These are phyloP conservation scores for Trichoderma sp. DNA, from an alignment of 2,329 filamentous ascomycete species.

Conservation along the genomic window DNA sequence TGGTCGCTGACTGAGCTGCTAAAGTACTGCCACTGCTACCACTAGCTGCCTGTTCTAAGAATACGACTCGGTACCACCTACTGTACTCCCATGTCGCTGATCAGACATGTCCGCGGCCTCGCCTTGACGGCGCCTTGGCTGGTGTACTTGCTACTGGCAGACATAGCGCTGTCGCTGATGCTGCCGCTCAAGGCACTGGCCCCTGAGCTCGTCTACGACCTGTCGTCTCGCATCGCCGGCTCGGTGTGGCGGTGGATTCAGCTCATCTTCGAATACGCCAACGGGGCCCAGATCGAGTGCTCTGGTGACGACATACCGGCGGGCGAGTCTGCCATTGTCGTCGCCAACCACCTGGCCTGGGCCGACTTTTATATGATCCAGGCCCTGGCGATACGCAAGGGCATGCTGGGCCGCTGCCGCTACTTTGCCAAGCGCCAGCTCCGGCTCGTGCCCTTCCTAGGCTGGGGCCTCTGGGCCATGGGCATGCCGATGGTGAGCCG, in stretches of 20 bases:
- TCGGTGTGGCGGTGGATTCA: conserved; percentile 61
- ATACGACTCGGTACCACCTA: conserved; percentile 11
- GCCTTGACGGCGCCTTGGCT: conserved; percentile 54
- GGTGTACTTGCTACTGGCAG: conserved; percentile 52
- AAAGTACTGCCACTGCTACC: neutral
- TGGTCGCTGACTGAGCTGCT: neutral
- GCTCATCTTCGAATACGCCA: conserved; percentile 55
- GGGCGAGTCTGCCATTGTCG: conserved; percentile 61
- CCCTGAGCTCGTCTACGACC: conserved; percentile 54
- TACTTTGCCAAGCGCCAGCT: conserved; percentile 65
- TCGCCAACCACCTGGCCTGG: conserved; percentile 63
- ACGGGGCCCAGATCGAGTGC: conserved; percentile 54
- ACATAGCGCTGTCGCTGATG: conserved; percentile 52
- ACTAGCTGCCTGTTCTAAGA: neutral
- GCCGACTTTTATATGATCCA: conserved; percentile 67
- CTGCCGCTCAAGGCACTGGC: conserved; percentile 50
- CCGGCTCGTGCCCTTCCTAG: conserved; percentile 60
- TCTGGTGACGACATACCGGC: conserved; percentile 54
- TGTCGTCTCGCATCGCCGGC: conserved; percentile 56
- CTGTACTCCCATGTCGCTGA: conserved; percentile 27
- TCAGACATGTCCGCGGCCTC: conserved; percentile 46
- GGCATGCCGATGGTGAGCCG: conserved; percentile 65
- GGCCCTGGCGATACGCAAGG: conserved; percentile 52
- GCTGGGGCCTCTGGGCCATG: conserved; percentile 66
- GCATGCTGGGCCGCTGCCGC: conserved; percentile 62